Evolutionary conservation across 2,329 filamentous ascomycete species (phyloP), one percentile per base, ranked within the genome.

Genomic region (Hypoxylon sp.): DNA sequence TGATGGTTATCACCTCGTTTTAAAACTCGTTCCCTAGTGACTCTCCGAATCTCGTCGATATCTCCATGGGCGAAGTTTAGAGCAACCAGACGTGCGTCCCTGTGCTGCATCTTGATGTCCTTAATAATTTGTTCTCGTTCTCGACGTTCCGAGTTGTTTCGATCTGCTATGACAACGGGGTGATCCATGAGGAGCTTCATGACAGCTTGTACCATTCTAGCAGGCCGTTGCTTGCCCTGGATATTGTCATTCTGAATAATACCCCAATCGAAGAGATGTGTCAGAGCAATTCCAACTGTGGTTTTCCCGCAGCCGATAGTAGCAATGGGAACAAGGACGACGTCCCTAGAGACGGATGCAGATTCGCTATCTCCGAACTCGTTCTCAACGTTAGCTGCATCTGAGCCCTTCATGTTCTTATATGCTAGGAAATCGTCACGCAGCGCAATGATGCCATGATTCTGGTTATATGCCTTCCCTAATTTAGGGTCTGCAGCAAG

Each of bases 161-260:
- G 89, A 80, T 99, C 96, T 1, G 96, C 94, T 75, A 97, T 89
- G 59, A 97, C 94, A 0, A 90, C 95, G 0, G 90, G 86, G 50
- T 90, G 84, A 0, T 86, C 83, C 22, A 87, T 82, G 33, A 98
- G 85, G 59, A 88, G 80, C 24, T 90, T 86, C 57, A 91, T 85
- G 42, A 97, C 85, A 37, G 88, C 88, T 55, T 89, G 86, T 0
- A 91, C 92, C 78, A 99, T 98, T 59, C 89, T 87, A 69, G 91
- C 88, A 2, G 94, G 92, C 37, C 95, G 92, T 61, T 87, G 87
- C 78, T 92, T 91, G 70, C 90, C 93, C 58, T 90, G 89, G 66
- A 99, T 96, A 77, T 99, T 97, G 82, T 99, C 96, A 78, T 99
- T 99, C 78, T 99, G 96, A 53, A 98, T 85, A 78, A 97, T 94